Percentiles rank a stretch among this genome's conserved stretches.
Evolutionary conservation across 345 rosid genomes (phyloP).

Genomic region (Dipteronia dyeriana): DNA sequence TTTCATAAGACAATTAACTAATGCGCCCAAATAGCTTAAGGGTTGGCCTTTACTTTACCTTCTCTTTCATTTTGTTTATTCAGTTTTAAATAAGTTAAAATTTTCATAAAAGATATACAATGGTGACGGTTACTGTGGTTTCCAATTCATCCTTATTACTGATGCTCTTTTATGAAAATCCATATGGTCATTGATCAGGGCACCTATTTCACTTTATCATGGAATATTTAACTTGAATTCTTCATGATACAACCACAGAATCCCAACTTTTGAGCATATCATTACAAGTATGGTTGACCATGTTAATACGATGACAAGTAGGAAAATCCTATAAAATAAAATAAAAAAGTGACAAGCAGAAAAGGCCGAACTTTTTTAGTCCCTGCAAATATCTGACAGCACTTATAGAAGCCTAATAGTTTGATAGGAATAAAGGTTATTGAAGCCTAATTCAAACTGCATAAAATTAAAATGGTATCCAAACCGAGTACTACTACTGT

Average conservation of each 20-base stretch:
- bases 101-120: not conserved
- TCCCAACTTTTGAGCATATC: not conserved
- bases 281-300: not conserved
- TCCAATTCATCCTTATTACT: not conserved
- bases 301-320: not conserved
- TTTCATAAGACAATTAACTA: slow-evolving; percentile 13
- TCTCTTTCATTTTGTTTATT: not conserved
- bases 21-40: slow-evolving; percentile 10
- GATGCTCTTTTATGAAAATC: not conserved
- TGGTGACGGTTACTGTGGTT: not conserved
- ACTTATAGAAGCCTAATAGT: slow-evolving; percentile 1
- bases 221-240: slow-evolving; percentile 2
- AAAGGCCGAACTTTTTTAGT: not conserved
- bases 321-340: not conserved
- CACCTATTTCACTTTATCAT: slow-evolving; percentile 6
- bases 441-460: slow-evolving; percentile 10
- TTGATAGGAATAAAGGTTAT: no score
- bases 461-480: not conserved
- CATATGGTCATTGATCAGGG: not conserved
- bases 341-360: not conserved
- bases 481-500: not conserved
- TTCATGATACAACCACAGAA: not conserved
- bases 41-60: not conserved
- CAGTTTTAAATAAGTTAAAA: not conserved
- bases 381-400: not conserved